phyloP scores from a whole-genome alignment of 106 monocot species.

The Dendrobium nobile region DNA sequence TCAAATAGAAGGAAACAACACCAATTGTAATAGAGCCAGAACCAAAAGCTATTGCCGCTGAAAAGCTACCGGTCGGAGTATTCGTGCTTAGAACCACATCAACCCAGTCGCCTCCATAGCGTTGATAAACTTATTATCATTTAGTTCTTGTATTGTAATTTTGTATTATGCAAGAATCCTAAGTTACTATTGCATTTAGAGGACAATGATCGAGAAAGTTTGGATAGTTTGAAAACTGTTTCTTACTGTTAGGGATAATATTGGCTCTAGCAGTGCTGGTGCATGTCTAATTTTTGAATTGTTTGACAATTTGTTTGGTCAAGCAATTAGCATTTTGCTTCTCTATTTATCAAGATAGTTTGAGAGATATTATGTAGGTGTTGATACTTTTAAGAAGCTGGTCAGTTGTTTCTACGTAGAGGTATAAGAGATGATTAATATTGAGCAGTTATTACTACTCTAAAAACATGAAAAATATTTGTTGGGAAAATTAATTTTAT shows the following conservation, averaged over 20 bases:
- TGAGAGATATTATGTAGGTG: conserved; percentile 66
- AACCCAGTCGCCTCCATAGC: conserved; percentile 81
- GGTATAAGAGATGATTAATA: neutral
- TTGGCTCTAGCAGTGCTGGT: conserved; percentile 66
- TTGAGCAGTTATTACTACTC: neutral
- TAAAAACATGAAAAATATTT: too few relatives aligned
- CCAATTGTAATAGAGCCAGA: conserved; percentile 2
- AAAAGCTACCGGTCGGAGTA: conserved; percentile 36
- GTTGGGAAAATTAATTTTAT: too few relatives aligned
- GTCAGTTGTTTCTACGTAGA: conserved; percentile 34
- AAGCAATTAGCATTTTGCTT: conserved; percentile 74
- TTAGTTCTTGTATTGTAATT: conserved; percentile 79
- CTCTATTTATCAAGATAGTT: conserved; percentile 50
- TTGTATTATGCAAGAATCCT: conserved; percentile 64
- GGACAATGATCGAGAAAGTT: conserved; percentile 49
- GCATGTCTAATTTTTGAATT: conserved; percentile 61
- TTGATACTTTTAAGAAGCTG: conserved; percentile 73
- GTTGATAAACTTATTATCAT: conserved; percentile 39
- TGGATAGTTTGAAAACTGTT: conserved; percentile 61
- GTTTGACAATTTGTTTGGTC: conserved; percentile 56
- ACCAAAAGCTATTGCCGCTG: conserved; percentile 10
- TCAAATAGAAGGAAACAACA: conserved; percentile 9
- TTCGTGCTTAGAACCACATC: conserved; percentile 73
- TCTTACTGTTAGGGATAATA: conserved; percentile 63
- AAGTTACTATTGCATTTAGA: conserved; percentile 63